These are phyloP conservation scores for Macrocybe gigantea DNA, from an alignment of 768 basidiomycete genomes.

Conservation along the genomic window DNA sequence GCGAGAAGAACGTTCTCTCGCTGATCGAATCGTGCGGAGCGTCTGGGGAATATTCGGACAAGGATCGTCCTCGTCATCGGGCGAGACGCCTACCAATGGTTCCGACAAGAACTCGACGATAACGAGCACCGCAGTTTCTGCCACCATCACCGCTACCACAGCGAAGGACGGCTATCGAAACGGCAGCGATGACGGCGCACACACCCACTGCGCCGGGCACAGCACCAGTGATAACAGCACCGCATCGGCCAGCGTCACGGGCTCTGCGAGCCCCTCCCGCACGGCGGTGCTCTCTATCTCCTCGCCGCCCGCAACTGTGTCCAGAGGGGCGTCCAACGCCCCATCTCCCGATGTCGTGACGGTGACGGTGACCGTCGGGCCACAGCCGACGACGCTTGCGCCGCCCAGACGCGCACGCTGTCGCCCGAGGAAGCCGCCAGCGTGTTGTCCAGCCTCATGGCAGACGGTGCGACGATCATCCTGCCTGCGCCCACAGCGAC, in stretches of 20 bases:
- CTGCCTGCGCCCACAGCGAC: too few relatives aligned
- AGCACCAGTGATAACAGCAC: conserved; percentile 1
- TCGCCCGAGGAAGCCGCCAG: conserved; percentile 35
- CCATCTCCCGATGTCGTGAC: conserved; percentile 9
- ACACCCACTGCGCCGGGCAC: conserved; percentile 3
- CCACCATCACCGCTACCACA: conserved; percentile 8
- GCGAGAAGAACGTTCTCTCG: conserved; percentile 36
- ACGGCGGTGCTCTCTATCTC: too few relatives aligned
- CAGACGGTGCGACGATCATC: conserved; percentile 13
- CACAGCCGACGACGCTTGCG: conserved; percentile 19
- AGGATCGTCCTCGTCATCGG: too few relatives aligned
- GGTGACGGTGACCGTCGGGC: conserved; percentile 24
- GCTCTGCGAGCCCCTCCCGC: too few relatives aligned
- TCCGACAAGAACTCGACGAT: too few relatives aligned
- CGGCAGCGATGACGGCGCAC: neutral
- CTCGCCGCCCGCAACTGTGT: too few relatives aligned
- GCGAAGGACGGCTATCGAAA: conserved; percentile 3
- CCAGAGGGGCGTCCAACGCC: too few relatives aligned
- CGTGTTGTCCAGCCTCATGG: conserved; percentile 32
- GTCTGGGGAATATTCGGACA: conserved; percentile 30
- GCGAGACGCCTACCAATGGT: too few relatives aligned
- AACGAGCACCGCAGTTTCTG: neutral
- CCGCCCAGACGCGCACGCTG: conserved; percentile 37
- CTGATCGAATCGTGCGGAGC: conserved; percentile 43
- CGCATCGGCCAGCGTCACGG: too few relatives aligned